Evolutionary conservation across 1,284 basidiomycete species (phyloP), one percentile per base, ranked within the genome.

Genomic region (Boletellus deceptivus): DNA sequence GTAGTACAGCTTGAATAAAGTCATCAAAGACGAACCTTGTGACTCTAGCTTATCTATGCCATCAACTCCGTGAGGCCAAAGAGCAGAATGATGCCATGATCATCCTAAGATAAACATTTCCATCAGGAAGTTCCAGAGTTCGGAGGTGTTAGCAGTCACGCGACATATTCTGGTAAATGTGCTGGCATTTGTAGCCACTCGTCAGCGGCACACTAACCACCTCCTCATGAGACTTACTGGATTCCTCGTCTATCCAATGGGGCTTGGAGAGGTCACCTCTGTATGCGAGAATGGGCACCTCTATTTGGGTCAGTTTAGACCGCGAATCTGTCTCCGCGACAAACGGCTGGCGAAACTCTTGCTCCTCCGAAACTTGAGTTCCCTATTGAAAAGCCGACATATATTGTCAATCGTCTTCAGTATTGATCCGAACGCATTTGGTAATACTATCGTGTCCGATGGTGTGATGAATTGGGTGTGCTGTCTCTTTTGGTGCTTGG

Each of bases 401-500:
- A n/a, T n/a, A n/a, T n/a, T n/a, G n/a, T n/a, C n/a, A n/a, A n/a
- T n/a, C n/a, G n/a, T n/a, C n/a, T n/a, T n/a, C 24, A 73, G 39
- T 29, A 72, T 72, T 1, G 58, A 47, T 13, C 37, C 37, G 45
- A 72, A 72, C 7, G 41, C 49, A 0, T 60, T 48, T 0, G 64
- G 59, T 13, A 73, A n/a, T 10, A n/a, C 9, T 2, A 31, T 27
- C 3, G 1, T 6, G 2, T 70, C 72, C 0, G 57, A 54, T 13
- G 45, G 40, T 13, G 25, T 0, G 10, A n/a, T 16, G 24, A 39
- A 41, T 24, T 41, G 42, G 0, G 20, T 49, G 14, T 45, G 24
- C 13, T 44, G 27, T 43, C 75, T 65, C 24, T 52, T 45, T 8
- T 33, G 47, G 55, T 80, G 78, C 27, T 73, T 71, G 1, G 56